Base-by-base conservation (phyloP, 352 stramenopile species). In the Blastocystis sp. region DNA sequence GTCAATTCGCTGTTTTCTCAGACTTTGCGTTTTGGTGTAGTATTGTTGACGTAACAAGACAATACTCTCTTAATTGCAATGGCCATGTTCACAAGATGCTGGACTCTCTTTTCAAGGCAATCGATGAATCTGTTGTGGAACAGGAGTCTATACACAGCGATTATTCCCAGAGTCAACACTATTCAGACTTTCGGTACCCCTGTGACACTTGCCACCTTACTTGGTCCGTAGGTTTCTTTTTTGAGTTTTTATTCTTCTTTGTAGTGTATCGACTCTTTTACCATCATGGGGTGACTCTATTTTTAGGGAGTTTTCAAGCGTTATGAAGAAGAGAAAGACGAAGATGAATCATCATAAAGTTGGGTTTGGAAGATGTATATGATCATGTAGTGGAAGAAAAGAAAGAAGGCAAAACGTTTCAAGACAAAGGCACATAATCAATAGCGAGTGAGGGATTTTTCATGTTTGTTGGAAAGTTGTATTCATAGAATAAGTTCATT, bases 281-380 rank as follows among this genome's bases (percentile, higher is more conserved):
- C 51, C 49, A 9, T 14, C 66, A 21, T 83, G 49, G 46, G 71
- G 58, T 7, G 39, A 52, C 39, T 29, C 43, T 16, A 43, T 83
- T 37, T 67, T 32, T 51, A 11, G 29, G 37, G 24, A 83, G 54
- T 83, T 83, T 66, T 83, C 71, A 12, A 83, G 71, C 43, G 71
- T 83, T 32, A 83, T 83, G 71, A 83, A 83, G 71, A 83, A 83
- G 51, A 65, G 71, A 83, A 83, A 83, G 35, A 83, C 71, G 49
- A 83, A 83, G 71, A 83, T 83, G 71, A 83, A 83, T 27, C 71
- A 83, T 37, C 71, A 83, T 37, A 83, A 83, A 42, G 71, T 83
- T 16, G 24, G 4, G 16, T 43, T 29, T 39, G 11, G 5, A 27
- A 1, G 14, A 5, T 21, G 16, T 51, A 19, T 83, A 6, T 66